Percentiles rank a stretch among this genome's conserved stretches.
Conservation (phyloP, 768 basidiomycete genomes). For the Phallus indusiatus region DNA sequence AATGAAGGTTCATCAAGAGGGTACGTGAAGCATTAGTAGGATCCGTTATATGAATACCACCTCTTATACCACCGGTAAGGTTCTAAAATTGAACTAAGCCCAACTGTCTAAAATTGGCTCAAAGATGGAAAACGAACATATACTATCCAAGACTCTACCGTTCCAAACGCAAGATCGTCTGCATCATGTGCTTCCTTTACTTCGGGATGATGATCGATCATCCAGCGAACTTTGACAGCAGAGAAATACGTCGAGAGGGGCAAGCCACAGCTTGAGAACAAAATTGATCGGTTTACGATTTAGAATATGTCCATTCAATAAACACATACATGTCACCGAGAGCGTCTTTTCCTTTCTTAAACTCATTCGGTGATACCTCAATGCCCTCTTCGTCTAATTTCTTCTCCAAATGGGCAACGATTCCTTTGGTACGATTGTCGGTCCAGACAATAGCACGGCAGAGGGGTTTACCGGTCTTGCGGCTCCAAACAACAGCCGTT, state of each 20-base stretch:
- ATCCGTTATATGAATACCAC: constrained; percentile 77
- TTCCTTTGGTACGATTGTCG: constrained; percentile 83
- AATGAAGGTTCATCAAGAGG: constrained; percentile 75
- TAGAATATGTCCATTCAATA: neutral
- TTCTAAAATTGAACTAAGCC: constrained; percentile 38
- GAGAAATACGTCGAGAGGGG: constrained; percentile 98
- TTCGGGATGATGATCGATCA: constrained; percentile 77
- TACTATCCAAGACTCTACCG: constrained; percentile 93
- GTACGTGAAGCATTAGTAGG: constrained; percentile 96
- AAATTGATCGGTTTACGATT: constrained; percentile 13
- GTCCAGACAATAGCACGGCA: constrained; percentile 94
- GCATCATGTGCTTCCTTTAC: constrained; percentile 71
- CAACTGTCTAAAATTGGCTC: neutral
- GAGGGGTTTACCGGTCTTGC: constrained; percentile 78
- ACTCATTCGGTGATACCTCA: constrained; percentile 53
- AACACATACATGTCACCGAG: constrained; percentile 56
- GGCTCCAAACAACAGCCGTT: constrained; percentile 90
- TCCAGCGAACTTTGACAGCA: constrained; percentile 93
- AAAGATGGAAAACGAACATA: constrained; percentile 46
- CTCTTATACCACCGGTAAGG: constrained; percentile 66
- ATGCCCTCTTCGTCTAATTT: constrained; percentile 68
- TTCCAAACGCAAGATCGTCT: constrained; percentile 84
- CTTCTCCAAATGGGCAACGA: constrained; percentile 70
- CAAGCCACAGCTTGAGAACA: constrained; percentile 63
- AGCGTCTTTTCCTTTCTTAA: constrained; percentile 61